Conservation (phyloP, 805 yeast genomes). For the Ogataea pignaliae region DNA sequence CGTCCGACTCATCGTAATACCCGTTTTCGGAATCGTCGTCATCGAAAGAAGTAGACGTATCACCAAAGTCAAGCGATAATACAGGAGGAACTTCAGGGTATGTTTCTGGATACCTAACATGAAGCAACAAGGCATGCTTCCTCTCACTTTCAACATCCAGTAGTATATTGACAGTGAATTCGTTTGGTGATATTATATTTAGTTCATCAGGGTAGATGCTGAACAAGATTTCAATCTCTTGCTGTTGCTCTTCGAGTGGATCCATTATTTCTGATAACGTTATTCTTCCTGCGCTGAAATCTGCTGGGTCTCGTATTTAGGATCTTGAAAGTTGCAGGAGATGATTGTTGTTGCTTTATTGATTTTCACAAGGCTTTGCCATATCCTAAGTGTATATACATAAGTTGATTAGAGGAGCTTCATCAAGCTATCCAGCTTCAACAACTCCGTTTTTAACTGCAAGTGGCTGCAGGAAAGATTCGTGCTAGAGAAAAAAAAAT, state of each 20-base stretch:
- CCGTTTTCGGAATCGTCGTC: conserved; percentile 30
- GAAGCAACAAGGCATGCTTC: conserved; percentile 50
- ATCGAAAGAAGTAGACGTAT: conserved; percentile 17
- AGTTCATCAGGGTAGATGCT: conserved; percentile 94
- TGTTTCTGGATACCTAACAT: conserved; percentile 66
- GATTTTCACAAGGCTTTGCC: not conserved
- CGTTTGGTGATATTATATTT: conserved; percentile 38
- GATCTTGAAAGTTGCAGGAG: not conserved
- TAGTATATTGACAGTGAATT: conserved; percentile 52
- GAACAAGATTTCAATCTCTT: conserved; percentile 85
- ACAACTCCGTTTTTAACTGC: too few relatives aligned
- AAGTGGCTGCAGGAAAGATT: too few relatives aligned
- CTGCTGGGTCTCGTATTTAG: too few relatives aligned
- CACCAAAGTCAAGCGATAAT: conserved; percentile 36
- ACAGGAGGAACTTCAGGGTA: conserved; percentile 82
- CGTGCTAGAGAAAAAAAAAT: too few relatives aligned
- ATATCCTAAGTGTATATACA: too few relatives aligned
- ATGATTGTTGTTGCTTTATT: not conserved
- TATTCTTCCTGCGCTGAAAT: too few relatives aligned
- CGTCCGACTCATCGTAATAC: conserved; percentile 34
- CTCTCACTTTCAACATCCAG: conserved; percentile 67
- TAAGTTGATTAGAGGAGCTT: too few relatives aligned
- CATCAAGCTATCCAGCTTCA: too few relatives aligned
- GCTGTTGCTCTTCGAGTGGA: conserved; percentile 74
- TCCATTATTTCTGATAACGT: conserved; percentile 46